Conservation (phyloP, 306 rosid genomes). For the Clitoria ternatea region DNA sequence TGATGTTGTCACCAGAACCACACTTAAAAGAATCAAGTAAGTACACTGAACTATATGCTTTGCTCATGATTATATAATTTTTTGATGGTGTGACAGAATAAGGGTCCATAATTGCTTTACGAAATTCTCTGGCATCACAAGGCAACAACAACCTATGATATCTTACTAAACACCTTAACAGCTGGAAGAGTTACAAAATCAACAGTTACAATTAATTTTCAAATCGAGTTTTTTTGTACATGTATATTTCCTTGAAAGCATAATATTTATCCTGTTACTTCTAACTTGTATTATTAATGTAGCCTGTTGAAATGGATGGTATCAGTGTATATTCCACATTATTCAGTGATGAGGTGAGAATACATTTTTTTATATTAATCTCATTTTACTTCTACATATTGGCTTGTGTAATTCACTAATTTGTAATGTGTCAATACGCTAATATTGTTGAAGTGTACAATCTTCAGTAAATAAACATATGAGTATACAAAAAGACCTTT, state of each 20-base stretch:
- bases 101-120: slow-evolving; percentile 14
- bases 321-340: slow-evolving; percentile 34
- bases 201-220: slow-evolving; percentile 33
- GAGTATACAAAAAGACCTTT: not conserved
- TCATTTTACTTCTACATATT: not conserved
- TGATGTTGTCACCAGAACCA: slow-evolving; percentile 93
- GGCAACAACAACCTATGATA: not conserved
- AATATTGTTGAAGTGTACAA: not conserved
- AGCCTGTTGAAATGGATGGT: slow-evolving; percentile 44
- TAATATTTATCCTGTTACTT: not conserved
- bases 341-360: slow-evolving; percentile 48
- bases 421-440: not conserved
- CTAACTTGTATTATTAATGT: slow-evolving; percentile 24
- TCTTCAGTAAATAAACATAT: not conserved
- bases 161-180: slow-evolving; percentile 29
- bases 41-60: slow-evolving; percentile 17
- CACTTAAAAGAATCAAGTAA: slow-evolving; percentile 92
- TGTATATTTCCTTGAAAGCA: not conserved
- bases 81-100: not conserved
- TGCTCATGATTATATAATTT: not conserved
- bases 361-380: not conserved
- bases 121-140: slow-evolving; percentile 6
- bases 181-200: slow-evolving; percentile 94
- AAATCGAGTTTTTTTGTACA: not conserved
- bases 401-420: slow-evolving; percentile 2